A percentile compares a stretch with the other conserved stretches of the same genome.
These are phyloP conservation scores for Ambrosia artemisiifolia DNA, from an alignment of 129 eudicot species.

Conservation along the genomic window DNA sequence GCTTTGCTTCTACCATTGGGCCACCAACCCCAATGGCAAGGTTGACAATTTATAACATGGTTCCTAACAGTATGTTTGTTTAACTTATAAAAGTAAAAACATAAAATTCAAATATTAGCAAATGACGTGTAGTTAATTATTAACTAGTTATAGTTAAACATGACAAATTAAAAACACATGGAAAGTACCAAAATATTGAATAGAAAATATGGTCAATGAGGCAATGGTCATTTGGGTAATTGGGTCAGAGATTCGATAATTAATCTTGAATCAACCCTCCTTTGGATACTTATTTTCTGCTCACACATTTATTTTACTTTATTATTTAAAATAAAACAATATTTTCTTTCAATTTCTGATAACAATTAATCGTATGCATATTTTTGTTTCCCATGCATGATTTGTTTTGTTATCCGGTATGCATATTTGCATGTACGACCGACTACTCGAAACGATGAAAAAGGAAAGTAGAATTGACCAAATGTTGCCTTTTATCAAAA, in stretches of 20 bases:
- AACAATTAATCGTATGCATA: conserved; percentile 20
- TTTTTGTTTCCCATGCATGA: conserved; percentile 25
- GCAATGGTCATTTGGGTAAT: conserved; percentile 25
- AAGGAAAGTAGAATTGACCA: conserved; percentile 8
- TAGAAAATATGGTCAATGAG: conserved; percentile 30
- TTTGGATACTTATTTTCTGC: conserved; percentile 33
- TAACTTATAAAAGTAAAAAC: neutral
- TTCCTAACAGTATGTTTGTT: neutral
- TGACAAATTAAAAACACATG: conserved; percentile 30
- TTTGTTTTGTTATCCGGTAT: neutral
- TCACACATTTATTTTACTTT: conserved; percentile 8
- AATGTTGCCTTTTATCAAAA: conserved; percentile 15
- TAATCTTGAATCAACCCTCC: conserved; percentile 30
- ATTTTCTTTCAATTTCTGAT: conserved; percentile 16
- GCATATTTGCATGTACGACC: conserved; percentile 9
- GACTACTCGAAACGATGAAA: conserved; percentile 13
- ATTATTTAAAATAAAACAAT: conserved; percentile 11
- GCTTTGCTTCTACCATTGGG: no score
- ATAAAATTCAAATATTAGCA: neutral
- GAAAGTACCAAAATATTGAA: conserved; percentile 24
- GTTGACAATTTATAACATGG: no score
- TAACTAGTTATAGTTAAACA: neutral
- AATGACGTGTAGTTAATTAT: neutral
- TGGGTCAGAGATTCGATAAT: conserved; percentile 33
- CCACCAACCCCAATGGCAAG: no score